phyloP scores from a whole-genome alignment of 441 rosid genomes.

The Biscutella auriculata region DNA sequence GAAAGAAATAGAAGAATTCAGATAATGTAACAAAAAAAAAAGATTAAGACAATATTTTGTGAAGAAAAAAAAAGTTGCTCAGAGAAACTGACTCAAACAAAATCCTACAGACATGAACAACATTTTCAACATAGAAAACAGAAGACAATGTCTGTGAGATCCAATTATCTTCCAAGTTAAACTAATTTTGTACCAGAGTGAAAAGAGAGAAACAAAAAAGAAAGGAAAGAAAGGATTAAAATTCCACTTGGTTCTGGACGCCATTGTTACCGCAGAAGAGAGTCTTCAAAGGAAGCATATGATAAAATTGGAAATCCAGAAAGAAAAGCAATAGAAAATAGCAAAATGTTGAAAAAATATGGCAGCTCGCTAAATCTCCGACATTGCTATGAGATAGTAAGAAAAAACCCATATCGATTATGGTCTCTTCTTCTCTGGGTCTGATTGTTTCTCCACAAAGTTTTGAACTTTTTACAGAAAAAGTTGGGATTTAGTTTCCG shows the following conservation, averaged over 20 bases:
- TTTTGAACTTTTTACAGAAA: conserved; percentile 7
- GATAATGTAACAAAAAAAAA: conserved; percentile 1
- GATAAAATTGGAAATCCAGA: conserved; percentile 8
- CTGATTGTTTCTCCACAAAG: conserved; percentile 20
- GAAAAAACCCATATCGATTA: conserved; percentile 14
- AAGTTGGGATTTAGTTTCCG: too few species aligned
- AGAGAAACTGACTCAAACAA: conserved; percentile 9
- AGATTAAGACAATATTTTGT: background rate
- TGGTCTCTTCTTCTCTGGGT: conserved; percentile 12
- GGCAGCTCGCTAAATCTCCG: conserved; percentile 31
- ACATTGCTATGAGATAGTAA: conserved; percentile 27
- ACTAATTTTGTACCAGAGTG: background rate
- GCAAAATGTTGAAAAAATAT: background rate
- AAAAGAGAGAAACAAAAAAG: background rate
- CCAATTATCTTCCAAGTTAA: conserved; percentile 6
- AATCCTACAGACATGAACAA: background rate
- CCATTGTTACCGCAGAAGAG: conserved; percentile 32
- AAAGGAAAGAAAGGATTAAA: background rate
- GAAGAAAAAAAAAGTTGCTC: background rate
- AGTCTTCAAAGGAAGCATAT: too few species aligned
- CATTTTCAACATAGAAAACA: conserved; percentile 13
- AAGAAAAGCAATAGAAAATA: too few species aligned
- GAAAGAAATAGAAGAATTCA: background rate
- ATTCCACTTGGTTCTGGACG: conserved; percentile 64
- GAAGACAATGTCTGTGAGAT: conserved; percentile 14